These are phyloP conservation scores for Mucor ambiguus DNA, from an alignment of 371 early-diverging fungal genomes.

Conservation along the genomic window DNA sequence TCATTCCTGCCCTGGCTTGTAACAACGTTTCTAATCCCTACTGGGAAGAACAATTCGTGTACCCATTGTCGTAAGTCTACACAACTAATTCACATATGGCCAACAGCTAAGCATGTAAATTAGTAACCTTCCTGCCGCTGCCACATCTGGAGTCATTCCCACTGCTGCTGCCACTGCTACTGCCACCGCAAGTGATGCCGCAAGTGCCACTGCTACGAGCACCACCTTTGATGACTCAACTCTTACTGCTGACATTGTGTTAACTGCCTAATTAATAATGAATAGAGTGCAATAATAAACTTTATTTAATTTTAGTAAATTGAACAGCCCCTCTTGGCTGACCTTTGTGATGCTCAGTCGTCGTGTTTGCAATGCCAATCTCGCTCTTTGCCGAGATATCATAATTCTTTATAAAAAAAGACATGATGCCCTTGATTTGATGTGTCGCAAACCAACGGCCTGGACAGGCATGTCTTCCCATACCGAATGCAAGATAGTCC, in stretches of 20 bases:
- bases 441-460: constrained; percentile 38
- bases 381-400: constrained; percentile 16
- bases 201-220: background rate
- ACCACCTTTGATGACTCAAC: background rate
- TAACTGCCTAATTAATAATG: background rate
- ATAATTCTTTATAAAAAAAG: constrained; percentile 21
- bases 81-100: background rate
- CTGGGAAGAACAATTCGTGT: constrained; percentile 45
- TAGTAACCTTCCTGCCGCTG: constrained; percentile 11
- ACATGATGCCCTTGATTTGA: constrained; percentile 24
- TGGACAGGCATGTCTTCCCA: constrained; percentile 57
- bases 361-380: background rate
- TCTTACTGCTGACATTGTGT: background rate
- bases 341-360: background rate
- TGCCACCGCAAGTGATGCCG: background rate
- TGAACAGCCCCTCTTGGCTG: background rate
- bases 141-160: background rate
- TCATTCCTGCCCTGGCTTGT: constrained; percentile 55
- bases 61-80: constrained; percentile 25
- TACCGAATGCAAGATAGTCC: constrained; percentile 52
- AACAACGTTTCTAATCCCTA: constrained; percentile 50
- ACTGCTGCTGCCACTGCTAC: background rate
- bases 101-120: constrained; percentile 16
- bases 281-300: background rate
- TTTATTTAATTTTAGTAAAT: constrained; percentile 8